Base-by-base conservation (phyloP, 768 basidiomycete species). In the Hemileccinum impolitum region DNA sequence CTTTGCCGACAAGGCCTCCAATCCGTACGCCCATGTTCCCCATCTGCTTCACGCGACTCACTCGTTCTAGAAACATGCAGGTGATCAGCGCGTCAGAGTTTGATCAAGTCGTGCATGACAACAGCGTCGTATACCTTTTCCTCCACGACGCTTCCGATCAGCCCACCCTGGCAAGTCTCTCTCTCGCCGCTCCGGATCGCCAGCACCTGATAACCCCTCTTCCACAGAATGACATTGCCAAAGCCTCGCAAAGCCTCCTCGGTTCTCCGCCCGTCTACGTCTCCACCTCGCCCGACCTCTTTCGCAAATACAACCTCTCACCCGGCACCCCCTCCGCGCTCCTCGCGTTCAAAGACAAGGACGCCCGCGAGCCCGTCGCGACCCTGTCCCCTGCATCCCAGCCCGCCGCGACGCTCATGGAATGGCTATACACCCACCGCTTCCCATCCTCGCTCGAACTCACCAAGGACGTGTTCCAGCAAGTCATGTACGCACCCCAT, bases 401-500 rank as follows among this genome's bases (percentile, higher is more conserved):
- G 4, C 19, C 45, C 13, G 3, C 34, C 9, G 48, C 50, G 23
- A 13, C 48, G 1, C 50, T 86, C 17, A 59, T 61, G 11, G 50
- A 59, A 0, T 94, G 89, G 85, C 70, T 94, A 15, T 63, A 83
- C 2, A 63, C 71, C 0, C 78, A 96, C 64, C 82, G 85, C 26
- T 79, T 92, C 19, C 90, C 92, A 0, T 80, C 82, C 1, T 71
- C 81, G 11, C 60, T 84, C 17, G 88, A 95, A 66, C 79, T 97
- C 39, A 82, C 80, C 17, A 79, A 83, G 36, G 84, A 84, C 43
- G 84, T 85, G 3, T 96, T 93, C 75, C 84, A 89, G 55, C 77
- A 75, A 11, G 80, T 96, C 37, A 94, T 97, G 91, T 85, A 87
- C 43, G 83, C 86, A 11, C 80, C 82, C 0, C 78, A 85, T 21